Evolutionary conservation across 75 land plant genomes (phyloP).

Genomic region (Chamaecyparis obtusa): DNA sequence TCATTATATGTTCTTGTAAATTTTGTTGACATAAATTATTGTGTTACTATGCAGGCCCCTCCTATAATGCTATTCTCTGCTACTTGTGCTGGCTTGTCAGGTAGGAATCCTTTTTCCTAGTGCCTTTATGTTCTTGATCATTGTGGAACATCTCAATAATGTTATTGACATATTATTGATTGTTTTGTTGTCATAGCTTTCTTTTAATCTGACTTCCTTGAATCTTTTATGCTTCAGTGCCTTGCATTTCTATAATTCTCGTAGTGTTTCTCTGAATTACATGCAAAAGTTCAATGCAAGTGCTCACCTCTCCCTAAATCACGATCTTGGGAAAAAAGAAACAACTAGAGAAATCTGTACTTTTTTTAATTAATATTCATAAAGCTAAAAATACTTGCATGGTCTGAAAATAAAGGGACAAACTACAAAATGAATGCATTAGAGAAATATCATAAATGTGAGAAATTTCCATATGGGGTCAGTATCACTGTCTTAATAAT

Average conservation of each 20-base stretch:
- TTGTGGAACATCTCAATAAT: neutral
- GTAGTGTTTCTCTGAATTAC: neutral
- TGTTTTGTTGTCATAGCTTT: neutral
- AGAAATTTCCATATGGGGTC: neutral
- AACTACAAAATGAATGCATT: neutral
- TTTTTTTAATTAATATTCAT: neutral
- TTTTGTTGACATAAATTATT: neutral
- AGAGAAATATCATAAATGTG: neutral
- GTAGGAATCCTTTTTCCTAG: constrained; percentile 25
- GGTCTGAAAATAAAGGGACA: neutral
- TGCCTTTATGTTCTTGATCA: neutral
- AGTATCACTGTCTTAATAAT: neutral
- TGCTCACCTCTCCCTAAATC: neutral
- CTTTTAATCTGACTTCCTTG: neutral
- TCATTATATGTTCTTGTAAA: neutral
- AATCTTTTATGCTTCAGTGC: neutral
- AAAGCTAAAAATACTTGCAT: neutral
- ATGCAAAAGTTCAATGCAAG: neutral
- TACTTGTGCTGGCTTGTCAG: constrained; percentile 84
- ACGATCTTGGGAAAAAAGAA: neutral
- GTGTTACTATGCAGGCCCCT: constrained; percentile 59
- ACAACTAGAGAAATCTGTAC: neutral
- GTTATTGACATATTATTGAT: neutral
- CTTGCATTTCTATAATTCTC: neutral
- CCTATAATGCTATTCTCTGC: constrained; percentile 84